Conservation (phyloP, 1,139 yeast genomes). For the Zygoascus sp. region DNA sequence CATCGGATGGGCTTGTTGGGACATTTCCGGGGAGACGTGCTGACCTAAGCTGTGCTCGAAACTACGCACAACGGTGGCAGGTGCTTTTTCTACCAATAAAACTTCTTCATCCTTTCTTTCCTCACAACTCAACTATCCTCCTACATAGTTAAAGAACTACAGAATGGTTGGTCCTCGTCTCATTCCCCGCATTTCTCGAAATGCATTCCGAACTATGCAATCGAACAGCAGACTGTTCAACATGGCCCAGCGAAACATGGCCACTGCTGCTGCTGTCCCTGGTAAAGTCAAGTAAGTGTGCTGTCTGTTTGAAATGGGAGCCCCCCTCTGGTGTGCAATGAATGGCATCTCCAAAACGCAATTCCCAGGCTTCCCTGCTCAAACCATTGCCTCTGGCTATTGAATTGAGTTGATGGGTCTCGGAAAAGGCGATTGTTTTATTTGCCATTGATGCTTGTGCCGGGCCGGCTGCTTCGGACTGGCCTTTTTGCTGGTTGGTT, state of each 20-base stretch:
- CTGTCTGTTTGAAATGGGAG: not conserved
- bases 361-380: not conserved
- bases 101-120: constrained; percentile 10
- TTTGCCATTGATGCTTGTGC: not conserved
- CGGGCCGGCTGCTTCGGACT: not conserved
- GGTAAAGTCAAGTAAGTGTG: constrained; percentile 88
- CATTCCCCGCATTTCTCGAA: constrained; percentile 83
- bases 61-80: constrained; percentile 9
- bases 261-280: constrained; percentile 75
- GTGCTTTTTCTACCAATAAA: constrained; percentile 8
- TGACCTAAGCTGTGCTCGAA: constrained; percentile 10
- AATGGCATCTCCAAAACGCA: not conserved
- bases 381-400: not conserved
- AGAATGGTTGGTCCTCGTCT: constrained; percentile 68
- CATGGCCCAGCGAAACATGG: constrained; percentile 62
- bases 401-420: not conserved
- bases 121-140: constrained; percentile 12
- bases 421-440: not conserved
- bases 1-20: not conserved
- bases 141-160: constrained; percentile 16
- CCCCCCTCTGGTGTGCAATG: not conserved
- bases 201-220: constrained; percentile 87
- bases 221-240: constrained; percentile 60
- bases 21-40: not conserved
- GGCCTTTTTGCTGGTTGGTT: not conserved